phyloP scores from a whole-genome alignment of 768 basidiomycete species.

The Paxillus ammoniavirescens region DNA sequence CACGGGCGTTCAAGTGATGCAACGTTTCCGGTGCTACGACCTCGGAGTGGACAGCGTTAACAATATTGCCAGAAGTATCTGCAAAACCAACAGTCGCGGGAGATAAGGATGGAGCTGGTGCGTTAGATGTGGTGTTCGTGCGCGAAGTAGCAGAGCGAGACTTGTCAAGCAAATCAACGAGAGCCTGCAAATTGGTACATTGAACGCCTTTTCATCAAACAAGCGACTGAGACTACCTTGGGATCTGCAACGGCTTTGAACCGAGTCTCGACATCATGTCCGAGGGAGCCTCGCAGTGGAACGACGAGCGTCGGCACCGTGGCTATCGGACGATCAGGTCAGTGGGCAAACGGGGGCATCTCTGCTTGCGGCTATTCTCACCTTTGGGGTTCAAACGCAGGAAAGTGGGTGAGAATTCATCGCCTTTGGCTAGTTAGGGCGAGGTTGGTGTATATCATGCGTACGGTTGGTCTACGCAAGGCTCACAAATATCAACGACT shows the following conservation, averaged over 20 bases:
- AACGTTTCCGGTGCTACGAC: slow-evolving; percentile 63
- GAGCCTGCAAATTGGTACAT: slow-evolving; percentile 43
- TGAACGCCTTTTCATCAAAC: slow-evolving; percentile 2
- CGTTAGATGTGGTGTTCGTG: slow-evolving; percentile 65
- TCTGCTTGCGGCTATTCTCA: slow-evolving; percentile 17
- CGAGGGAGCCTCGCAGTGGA: slow-evolving; percentile 73
- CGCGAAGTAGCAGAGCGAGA: slow-evolving; percentile 69
- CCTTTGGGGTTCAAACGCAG: slow-evolving; percentile 79
- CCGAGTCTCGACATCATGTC: slow-evolving; percentile 67
- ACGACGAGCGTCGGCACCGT: slow-evolving; percentile 84
- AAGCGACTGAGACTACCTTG: slow-evolving; percentile 43
- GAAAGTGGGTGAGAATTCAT: slow-evolving; percentile 75
- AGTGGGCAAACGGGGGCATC: slow-evolving; percentile 2
- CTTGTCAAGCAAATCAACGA: slow-evolving; percentile 80
- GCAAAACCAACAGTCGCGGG: slow-evolving; percentile 80
- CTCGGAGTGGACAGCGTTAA: slow-evolving; percentile 60
- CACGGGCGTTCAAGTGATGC: slow-evolving; percentile 56
- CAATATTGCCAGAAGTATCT: slow-evolving; percentile 24
- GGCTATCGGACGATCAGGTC: slow-evolving; percentile 38
- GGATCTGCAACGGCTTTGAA: slow-evolving; percentile 80
- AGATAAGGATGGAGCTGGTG: slow-evolving; percentile 73
- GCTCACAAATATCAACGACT: slow-evolving; percentile 61
- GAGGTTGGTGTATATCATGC: not conserved
- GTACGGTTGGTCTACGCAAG: not conserved
- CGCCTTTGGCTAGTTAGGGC: slow-evolving; percentile 59